These are phyloP conservation scores for Falciphora oryzae DNA, from an alignment of 2,329 filamentous ascomycete species.

Conservation along the genomic window DNA sequence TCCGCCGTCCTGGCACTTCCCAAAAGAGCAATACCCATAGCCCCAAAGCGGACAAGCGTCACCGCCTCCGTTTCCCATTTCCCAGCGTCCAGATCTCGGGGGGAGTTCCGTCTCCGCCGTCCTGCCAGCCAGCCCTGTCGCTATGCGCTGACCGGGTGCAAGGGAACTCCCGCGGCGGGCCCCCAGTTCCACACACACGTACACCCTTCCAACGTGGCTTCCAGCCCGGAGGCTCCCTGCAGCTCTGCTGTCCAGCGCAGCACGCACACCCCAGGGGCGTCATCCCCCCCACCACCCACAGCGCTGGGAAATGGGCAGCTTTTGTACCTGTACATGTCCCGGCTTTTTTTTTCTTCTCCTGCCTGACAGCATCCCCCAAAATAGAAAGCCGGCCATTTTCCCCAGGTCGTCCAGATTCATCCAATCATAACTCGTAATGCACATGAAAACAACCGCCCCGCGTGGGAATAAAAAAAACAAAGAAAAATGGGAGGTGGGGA, in stretches of 20 bases:
- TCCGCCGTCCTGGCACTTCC: slow-evolving; percentile 18
- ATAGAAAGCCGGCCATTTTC: background rate
- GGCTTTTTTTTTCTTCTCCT: slow-evolving; percentile 1
- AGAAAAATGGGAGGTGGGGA: slow-evolving; percentile 6
- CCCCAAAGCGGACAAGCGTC: slow-evolving; percentile 29
- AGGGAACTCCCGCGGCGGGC: background rate
- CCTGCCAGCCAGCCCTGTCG: background rate
- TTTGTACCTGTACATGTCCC: slow-evolving; percentile 9
- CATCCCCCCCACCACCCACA: background rate
- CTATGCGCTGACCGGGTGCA: background rate
- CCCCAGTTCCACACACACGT: slow-evolving; percentile 1
- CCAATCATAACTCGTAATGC: slow-evolving; percentile 51
- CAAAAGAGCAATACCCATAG: slow-evolving; percentile 30
- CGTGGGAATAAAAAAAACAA: slow-evolving; percentile 6
- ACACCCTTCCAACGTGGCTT: background rate
- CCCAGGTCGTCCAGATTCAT: slow-evolving; percentile 22
- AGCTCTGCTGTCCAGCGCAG: background rate
- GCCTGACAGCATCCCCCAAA: background rate
- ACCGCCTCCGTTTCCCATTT: slow-evolving; percentile 10
- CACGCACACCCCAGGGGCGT: slow-evolving; percentile 2
- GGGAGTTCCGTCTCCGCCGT: background rate
- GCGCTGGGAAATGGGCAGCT: background rate
- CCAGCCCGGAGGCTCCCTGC: background rate
- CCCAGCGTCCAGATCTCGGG: background rate
- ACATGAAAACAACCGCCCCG: slow-evolving; percentile 38